Evolutionary conservation across 140 eudicot genomes (phyloP).

Genomic region (Stevia rebaudiana): DNA sequence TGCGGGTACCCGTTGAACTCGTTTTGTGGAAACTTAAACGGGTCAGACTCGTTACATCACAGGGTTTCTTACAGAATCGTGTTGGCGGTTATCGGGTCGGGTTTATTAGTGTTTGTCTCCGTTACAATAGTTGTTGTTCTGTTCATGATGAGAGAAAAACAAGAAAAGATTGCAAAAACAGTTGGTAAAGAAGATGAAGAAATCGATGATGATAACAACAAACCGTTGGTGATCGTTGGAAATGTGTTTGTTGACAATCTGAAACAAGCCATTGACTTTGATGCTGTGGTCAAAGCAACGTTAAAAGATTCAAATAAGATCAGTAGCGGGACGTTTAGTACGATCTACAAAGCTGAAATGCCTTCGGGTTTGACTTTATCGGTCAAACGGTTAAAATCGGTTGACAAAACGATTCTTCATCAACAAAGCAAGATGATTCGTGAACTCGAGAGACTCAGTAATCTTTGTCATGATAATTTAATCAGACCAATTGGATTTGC

Average conservation of each 20-base stretch:
- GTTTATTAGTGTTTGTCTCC: conserved; percentile 72
- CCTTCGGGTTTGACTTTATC: conserved; percentile 87
- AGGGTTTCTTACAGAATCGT: conserved; percentile 73
- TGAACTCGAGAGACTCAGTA: conserved; percentile 88
- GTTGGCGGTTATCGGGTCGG: conserved; percentile 90
- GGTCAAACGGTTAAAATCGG: conserved; percentile 71
- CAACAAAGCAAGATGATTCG: conserved; percentile 89
- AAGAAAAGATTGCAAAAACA: conserved; percentile 62
- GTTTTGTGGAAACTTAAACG: conserved; percentile 48
- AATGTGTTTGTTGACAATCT: conserved; percentile 78
- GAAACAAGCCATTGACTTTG: conserved; percentile 87
- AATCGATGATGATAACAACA: conserved; percentile 28
- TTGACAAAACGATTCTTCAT: conserved; percentile 61
- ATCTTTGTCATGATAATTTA: conserved; percentile 70
- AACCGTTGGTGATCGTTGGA: conserved; percentile 64
- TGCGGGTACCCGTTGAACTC: conserved; percentile 82
- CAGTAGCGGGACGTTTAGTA: conserved; percentile 85
- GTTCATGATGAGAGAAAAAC: conserved; percentile 92
- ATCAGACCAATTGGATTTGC: conserved; percentile 80
- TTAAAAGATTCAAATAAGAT: conserved; percentile 74
- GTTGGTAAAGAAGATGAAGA: conserved; percentile 43
- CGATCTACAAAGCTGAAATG: conserved; percentile 85
- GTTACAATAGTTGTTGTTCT: conserved; percentile 74
- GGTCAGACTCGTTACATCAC: conserved; percentile 48
- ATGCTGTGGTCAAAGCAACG: conserved; percentile 79